Percentiles rank a stretch among this genome's conserved stretches.
These are phyloP conservation scores for Zasmidium cellare DNA, from an alignment of 2,329 filamentous ascomycete genomes.

Conservation along the genomic window DNA sequence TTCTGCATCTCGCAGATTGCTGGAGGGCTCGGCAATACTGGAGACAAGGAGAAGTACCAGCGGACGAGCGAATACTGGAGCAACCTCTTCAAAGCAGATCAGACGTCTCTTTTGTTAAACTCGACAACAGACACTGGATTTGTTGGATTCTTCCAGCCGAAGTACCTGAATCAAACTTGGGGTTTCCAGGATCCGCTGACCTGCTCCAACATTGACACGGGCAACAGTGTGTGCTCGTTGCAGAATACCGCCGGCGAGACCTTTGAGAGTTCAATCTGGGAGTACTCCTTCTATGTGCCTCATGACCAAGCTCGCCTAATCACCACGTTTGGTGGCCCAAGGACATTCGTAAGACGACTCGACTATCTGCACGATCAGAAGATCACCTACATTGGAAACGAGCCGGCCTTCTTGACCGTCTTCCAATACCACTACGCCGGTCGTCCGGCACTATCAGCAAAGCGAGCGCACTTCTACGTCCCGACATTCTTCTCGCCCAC, in stretches of 20 bases:
- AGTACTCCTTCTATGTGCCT: slow-evolving; percentile 67
- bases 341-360: slow-evolving; percentile 58
- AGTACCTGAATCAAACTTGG: slow-evolving; percentile 54
- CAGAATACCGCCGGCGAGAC: slow-evolving; percentile 61
- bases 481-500: slow-evolving; percentile 40
- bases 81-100: slow-evolving; percentile 63
- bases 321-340: slow-evolving; percentile 58
- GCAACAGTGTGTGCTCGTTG: slow-evolving; percentile 42
- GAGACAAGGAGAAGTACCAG: slow-evolving; percentile 47
- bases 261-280: slow-evolving; percentile 71
- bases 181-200: slow-evolving; percentile 49
- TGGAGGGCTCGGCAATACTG: slow-evolving; percentile 40
- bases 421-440: slow-evolving; percentile 46
- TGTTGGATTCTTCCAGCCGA: slow-evolving; percentile 66
- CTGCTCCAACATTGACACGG: slow-evolving; percentile 43
- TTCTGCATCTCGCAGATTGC: slow-evolving; percentile 46
- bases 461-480: slow-evolving; percentile 41
- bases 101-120: slow-evolving; percentile 52
- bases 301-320: slow-evolving; percentile 56
- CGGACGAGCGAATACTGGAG: slow-evolving; percentile 63
- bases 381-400: slow-evolving; percentile 61
- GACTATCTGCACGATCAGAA: slow-evolving; percentile 61
- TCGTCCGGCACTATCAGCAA: slow-evolving; percentile 38
- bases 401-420: slow-evolving; percentile 50
- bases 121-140: slow-evolving; percentile 55